phyloP scores from a whole-genome alignment of 352 stramenopile species.

The Phytophthora constricta region DNA sequence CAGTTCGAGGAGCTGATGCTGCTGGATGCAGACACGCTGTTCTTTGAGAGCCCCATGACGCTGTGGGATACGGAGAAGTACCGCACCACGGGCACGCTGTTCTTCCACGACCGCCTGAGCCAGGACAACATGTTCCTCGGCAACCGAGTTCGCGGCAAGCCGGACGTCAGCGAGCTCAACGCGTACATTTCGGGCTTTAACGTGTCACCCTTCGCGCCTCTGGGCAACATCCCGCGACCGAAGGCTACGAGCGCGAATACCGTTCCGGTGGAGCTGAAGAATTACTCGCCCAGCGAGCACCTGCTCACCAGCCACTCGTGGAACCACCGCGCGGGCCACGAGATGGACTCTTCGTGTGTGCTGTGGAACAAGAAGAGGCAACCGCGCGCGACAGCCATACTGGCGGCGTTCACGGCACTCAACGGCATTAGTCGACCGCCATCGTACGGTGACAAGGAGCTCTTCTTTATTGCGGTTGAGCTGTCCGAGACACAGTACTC shows the following conservation, averaged over 20 bases:
- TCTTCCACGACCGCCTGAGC: conserved; percentile 63
- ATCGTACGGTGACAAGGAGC: conserved; percentile 79
- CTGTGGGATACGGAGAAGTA: conserved; percentile 67
- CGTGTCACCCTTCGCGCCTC: conserved; percentile 42
- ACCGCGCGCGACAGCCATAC: conserved; percentile 68
- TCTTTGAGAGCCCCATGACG: conserved; percentile 63
- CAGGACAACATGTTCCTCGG: conserved; percentile 50
- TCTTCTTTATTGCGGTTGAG: conserved; percentile 79
- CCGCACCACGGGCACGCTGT: conserved; percentile 54
- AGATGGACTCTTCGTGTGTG: conserved; percentile 81
- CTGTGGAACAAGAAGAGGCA: conserved; percentile 77
- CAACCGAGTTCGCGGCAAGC: conserved; percentile 32
- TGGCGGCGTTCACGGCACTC: conserved; percentile 58
- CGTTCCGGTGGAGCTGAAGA: conserved; percentile 30
- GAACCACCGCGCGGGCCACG: conserved; percentile 67
- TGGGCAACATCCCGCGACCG: conserved; percentile 42
- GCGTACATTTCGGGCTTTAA: conserved; percentile 66
- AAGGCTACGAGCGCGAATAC: conserved; percentile 35
- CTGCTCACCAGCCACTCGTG: conserved; percentile 65
- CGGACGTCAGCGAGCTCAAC: conserved; percentile 45
- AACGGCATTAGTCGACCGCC: conserved; percentile 46
- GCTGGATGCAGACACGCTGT: conserved; percentile 69
- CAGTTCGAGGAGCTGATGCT: conserved; percentile 79
- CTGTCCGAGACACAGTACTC: conserved; percentile 72
- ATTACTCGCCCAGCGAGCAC: conserved; percentile 65